Evolutionary conservation across 2,329 filamentous ascomycete genomes (phyloP), one percentile per base, ranked within the genome.

Genomic region (Ceratocystis papillata): DNA sequence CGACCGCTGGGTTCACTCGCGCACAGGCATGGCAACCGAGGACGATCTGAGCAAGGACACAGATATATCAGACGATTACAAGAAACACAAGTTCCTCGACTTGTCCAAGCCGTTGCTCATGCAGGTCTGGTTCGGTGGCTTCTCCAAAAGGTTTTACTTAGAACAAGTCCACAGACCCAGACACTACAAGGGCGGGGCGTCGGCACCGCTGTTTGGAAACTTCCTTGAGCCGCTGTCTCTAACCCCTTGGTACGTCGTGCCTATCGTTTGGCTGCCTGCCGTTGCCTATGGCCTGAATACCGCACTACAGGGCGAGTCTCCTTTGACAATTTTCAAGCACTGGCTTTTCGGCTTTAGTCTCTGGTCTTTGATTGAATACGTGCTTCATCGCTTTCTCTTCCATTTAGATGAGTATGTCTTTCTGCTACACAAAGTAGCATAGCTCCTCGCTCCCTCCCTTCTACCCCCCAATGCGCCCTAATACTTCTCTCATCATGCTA

Each of bases 171-270:
- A 99, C 75, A 87, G 94, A 57, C 94, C 94, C 20, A 86, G 94
- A 67, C 93, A 99, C 76, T 99, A 97, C 81, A 95, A 87, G 74
- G 93, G 93, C 70, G 94, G 94, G 67, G 85, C 86, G 69, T 96
- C 91, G 5, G 94, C 94, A 46, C 94, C 94, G 22, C 78, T 99
- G 28, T 99, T 99, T 76, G 94, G 94, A 68, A 97, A 99, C 77
- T 96, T 99, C 75, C 80, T 99, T n/a, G 94, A 99, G 77, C 94
- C 94, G n/a, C 78, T 99, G 67, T 92, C 87, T 75, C 88, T 92
- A 80, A 99, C 94, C 1, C 84, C 94, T 1, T 99, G 94, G 94
- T 99, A 87, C 85, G 75, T 96, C 57, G 81, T 99, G 10, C 94
- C 94, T 2, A 80, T 80, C 0, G 68, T 96, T 1, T 99, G 94